These are phyloP conservation scores for Solanum chaucha DNA, from an alignment of 257 asterid genomes.

Conservation along the genomic window DNA sequence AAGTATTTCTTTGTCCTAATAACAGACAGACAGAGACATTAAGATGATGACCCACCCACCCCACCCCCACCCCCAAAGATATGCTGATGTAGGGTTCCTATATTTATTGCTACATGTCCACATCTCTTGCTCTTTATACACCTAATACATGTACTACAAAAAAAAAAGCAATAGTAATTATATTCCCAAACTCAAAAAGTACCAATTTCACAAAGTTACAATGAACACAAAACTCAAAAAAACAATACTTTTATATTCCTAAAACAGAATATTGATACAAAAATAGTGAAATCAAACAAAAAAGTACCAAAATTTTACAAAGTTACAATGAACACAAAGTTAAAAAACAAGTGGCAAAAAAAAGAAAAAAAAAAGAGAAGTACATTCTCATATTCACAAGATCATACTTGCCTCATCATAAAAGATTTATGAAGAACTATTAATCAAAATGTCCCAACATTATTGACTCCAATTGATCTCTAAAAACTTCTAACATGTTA, in stretches of 20 bases:
- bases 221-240: not conserved
- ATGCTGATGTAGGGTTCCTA: not conserved
- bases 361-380: not conserved
- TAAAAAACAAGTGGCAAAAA: not conserved
- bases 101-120: not conserved
- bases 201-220: not conserved
- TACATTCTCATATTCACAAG: slow-evolving; percentile 17
- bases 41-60: not conserved
- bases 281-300: not conserved
- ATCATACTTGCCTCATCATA: not conserved
- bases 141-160: not conserved
- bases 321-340: not conserved
- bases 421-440: not conserved
- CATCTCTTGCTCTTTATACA: not conserved
- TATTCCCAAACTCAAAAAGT: not conserved
- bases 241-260: not conserved
- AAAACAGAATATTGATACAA: not conserved
- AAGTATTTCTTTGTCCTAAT: not conserved
- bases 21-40: not conserved
- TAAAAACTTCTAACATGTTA: slow-evolving; percentile 46
- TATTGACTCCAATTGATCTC: slow-evolving; percentile 35
- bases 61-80: not conserved
- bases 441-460: slow-evolving; percentile 5
- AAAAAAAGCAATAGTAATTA: not conserved
- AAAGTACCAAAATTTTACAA: not conserved